Evolutionary conservation across 441 rosid species (phyloP).

Genomic region (Pelargonium citronellum): DNA sequence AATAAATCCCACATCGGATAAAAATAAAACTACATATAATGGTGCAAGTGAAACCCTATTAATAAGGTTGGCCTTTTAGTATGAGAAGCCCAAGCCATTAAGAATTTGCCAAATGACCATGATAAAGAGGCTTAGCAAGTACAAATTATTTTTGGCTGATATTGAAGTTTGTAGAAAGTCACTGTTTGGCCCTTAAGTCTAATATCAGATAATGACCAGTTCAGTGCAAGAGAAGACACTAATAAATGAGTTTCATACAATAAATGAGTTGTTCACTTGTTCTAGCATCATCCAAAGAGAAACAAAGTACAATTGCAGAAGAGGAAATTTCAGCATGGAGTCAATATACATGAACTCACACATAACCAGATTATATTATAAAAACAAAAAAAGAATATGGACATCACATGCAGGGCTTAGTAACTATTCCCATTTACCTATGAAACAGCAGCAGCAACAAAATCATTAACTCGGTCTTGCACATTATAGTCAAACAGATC

Average conservation of each 20-base stretch:
- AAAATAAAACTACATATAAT: too few species aligned
- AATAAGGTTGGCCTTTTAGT: too few species aligned
- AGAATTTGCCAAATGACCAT: neutral
- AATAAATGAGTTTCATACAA: neutral
- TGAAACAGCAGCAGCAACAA: constrained; percentile 81
- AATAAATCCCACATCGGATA: too few species aligned
- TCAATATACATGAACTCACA: neutral
- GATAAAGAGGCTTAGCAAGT: neutral
- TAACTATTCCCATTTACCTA: constrained; percentile 46
- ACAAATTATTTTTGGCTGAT: neutral
- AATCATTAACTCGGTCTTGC: constrained; percentile 76
- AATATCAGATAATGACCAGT: too few species aligned
- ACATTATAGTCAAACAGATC: constrained; percentile 94
- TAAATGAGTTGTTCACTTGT: neutral
- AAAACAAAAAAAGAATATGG: neutral
- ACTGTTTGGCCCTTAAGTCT: too few species aligned
- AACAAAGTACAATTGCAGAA: neutral
- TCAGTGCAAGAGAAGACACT: too few species aligned
- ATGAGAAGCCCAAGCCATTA: too few species aligned
- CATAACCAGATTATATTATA: neutral
- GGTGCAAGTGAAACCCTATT: too few species aligned
- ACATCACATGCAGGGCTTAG: neutral
- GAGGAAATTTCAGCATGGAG: neutral
- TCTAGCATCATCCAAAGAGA: constrained; percentile 1
- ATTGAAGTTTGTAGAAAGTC: neutral